These are phyloP conservation scores for Mortierella sp. DNA, from an alignment of 371 early-diverging fungal genomes.

Conservation along the genomic window DNA sequence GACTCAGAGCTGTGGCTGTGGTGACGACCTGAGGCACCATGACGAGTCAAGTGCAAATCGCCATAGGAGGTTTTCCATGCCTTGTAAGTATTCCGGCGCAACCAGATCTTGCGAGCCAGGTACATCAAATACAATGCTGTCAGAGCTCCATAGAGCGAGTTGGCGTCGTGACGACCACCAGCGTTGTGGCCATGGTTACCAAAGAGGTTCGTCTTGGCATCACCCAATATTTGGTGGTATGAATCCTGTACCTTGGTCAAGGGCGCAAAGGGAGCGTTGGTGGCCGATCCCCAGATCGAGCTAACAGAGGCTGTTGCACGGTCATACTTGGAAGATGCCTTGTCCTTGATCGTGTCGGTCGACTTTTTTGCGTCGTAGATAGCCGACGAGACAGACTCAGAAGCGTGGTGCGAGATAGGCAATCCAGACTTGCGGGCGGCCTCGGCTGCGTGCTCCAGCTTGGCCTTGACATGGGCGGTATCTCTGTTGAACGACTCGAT, in stretches of 20 bases:
- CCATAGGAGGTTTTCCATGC: constrained; percentile 2
- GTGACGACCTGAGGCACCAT: constrained; percentile 12
- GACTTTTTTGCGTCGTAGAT: constrained; percentile 28
- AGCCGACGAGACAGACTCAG: constrained; percentile 30
- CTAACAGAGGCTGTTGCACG: constrained; percentile 34
- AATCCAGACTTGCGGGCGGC: constrained; percentile 37
- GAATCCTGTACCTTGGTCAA: constrained; percentile 32
- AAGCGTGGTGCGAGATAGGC: constrained; percentile 23
- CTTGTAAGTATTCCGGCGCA: constrained; percentile 12
- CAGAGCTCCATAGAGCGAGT: constrained; percentile 39
- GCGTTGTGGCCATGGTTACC: constrained; percentile 14
- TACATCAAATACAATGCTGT: constrained; percentile 34
- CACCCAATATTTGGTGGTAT: constrained; percentile 27
- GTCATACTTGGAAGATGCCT: constrained; percentile 28
- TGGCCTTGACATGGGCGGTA: constrained; percentile 26
- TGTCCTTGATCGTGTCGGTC: constrained; percentile 14
- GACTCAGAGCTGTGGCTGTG: constrained; percentile 18
- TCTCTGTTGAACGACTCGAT: constrained; percentile 35
- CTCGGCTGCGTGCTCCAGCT: constrained; percentile 34
- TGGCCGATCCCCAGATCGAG: constrained; percentile 49
- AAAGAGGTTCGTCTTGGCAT: constrained; percentile 28
- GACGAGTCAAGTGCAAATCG: constrained; percentile 22
- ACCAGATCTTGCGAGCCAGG: constrained; percentile 44
- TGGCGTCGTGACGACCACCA: constrained; percentile 5
- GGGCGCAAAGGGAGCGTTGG: constrained; percentile 28